These are phyloP conservation scores for Fusarium sp. DNA, from an alignment of 2,329 filamentous ascomycete species.

Conservation along the genomic window DNA sequence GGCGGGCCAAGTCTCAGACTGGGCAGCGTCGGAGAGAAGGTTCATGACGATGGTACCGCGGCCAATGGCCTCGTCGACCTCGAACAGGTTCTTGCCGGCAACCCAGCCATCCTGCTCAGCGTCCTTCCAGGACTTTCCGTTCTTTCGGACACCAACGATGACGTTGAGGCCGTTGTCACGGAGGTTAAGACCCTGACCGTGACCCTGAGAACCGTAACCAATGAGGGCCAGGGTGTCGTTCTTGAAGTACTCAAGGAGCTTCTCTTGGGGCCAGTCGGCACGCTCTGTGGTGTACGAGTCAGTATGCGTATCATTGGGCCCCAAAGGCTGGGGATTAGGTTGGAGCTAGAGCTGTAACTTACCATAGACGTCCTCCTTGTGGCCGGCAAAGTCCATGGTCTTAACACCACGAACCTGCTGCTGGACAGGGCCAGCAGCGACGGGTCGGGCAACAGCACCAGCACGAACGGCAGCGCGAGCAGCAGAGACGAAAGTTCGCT, in stretches of 20 bases:
- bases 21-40: constrained; percentile 95
- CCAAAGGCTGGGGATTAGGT: constrained; percentile 1
- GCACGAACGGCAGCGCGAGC: constrained; percentile 67
- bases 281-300: constrained; percentile 73
- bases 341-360: constrained; percentile 46
- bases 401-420: constrained; percentile 91
- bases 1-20: constrained; percentile 97
- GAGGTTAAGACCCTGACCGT: constrained; percentile 99
- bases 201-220: constrained; percentile 96
- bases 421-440: constrained; percentile 62
- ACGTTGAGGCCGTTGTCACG: constrained; percentile 99
- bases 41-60: constrained; percentile 99
- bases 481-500: constrained; percentile 71
- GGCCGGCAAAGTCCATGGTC: constrained; percentile 98
- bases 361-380: constrained; percentile 96
- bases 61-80: constrained; percentile 94
- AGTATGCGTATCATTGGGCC: constrained; percentile 32
- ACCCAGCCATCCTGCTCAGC: constrained; percentile 98
- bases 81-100: constrained; percentile 98
- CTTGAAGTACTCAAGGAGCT: constrained; percentile 99
- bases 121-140: constrained; percentile 98
- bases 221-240: constrained; percentile 99
- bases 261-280: constrained; percentile 97
- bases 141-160: constrained; percentile 98
- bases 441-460: constrained; percentile 64